phyloP scores from a whole-genome alignment of 768 basidiomycete genomes.

The Mycena maculata region DNA sequence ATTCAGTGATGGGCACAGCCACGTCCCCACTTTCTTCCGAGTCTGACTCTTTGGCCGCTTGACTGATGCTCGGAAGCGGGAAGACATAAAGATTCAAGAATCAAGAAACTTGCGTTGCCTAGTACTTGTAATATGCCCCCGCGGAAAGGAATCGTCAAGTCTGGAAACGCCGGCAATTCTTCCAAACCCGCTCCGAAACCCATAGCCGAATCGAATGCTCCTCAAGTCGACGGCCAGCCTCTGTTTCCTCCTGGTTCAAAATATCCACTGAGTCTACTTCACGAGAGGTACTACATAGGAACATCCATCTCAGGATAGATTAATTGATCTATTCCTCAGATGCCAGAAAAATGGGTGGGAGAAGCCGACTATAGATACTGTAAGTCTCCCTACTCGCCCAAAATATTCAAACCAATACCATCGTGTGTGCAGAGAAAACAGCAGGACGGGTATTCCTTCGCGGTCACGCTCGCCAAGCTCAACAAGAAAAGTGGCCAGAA shows the following conservation, averaged over 20 bases:
- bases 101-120: background rate
- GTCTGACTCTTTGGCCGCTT: background rate
- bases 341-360: conserved; percentile 95
- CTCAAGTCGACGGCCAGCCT: conserved; percentile 54
- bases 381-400: conserved; percentile 45
- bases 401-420: conserved; percentile 18
- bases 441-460: conserved; percentile 68
- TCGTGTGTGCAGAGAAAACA: conserved; percentile 55
- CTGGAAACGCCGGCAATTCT: conserved; percentile 92
- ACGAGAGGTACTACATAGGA: conserved; percentile 74
- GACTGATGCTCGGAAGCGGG: background rate
- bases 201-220: conserved; percentile 41
- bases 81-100: background rate
- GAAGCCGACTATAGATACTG: conserved; percentile 82
- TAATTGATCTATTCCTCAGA: conserved; percentile 47
- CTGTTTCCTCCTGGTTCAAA: conserved; percentile 90
- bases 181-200: conserved; percentile 59
- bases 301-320: background rate
- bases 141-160: conserved; percentile 82
- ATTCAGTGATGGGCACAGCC: conserved; percentile 10
- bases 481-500: conserved; percentile 78
- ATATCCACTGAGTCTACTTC: conserved; percentile 80
- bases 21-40: background rate
- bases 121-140: conserved; percentile 62
- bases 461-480: conserved; percentile 71